Evolutionary conservation across 176 grass and related monocot species (phyloP).

Genomic region (Musa schizocarpa): DNA sequence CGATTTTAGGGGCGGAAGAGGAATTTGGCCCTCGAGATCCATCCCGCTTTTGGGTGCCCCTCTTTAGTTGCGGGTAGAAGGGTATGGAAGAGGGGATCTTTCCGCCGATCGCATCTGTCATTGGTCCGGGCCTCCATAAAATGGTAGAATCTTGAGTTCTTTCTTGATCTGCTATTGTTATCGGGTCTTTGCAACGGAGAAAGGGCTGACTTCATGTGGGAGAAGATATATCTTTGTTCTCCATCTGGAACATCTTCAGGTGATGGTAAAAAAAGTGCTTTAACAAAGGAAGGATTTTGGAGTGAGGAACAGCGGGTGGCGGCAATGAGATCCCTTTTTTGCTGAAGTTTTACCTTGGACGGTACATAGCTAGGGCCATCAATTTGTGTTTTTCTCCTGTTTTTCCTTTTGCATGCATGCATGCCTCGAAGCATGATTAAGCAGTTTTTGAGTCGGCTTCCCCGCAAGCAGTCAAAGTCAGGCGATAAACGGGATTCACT

Average conservation of each 20-base stretch:
- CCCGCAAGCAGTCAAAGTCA: constrained; percentile 67
- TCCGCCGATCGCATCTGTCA: neutral
- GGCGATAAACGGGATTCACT: constrained; percentile 44
- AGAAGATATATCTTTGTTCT: neutral
- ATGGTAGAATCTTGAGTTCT: neutral
- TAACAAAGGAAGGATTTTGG: neutral
- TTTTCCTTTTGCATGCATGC: constrained; percentile 5
- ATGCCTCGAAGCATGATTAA: constrained; percentile 58
- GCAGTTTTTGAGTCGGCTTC: constrained; percentile 75
- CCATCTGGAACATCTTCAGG: neutral
- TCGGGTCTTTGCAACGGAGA: neutral
- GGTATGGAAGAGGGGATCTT: neutral
- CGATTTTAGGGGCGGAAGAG: neutral
- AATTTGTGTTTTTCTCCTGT: neutral
- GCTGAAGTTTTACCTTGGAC: neutral
- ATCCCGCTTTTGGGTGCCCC: neutral
- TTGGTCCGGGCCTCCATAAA: neutral
- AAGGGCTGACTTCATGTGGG: neutral
- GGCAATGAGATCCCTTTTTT: neutral
- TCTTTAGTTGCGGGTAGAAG: neutral
- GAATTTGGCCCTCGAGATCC: neutral
- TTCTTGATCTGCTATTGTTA: neutral
- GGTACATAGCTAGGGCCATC: neutral
- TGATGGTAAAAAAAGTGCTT: neutral
- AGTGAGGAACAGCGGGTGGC: neutral